These are phyloP conservation scores for Calonectria pauciramosa DNA, from an alignment of 2,329 filamentous ascomycete genomes.

Conservation along the genomic window DNA sequence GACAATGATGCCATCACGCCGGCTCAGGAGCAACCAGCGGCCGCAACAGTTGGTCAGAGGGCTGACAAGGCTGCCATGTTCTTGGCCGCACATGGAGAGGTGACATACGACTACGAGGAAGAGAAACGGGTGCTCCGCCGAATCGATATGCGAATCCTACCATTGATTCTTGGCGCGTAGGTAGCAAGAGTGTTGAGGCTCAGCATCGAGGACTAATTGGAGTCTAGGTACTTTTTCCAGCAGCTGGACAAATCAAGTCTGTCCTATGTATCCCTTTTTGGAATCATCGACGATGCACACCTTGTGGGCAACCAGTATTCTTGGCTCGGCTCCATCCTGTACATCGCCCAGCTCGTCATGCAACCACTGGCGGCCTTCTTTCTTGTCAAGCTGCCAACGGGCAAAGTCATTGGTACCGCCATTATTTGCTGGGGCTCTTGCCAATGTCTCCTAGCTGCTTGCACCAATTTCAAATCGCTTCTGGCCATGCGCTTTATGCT, in stretches of 20 bases:
- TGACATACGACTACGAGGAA: background rate
- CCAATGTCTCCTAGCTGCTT: slow-evolving; percentile 65
- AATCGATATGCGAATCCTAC: background rate
- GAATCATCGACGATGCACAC: slow-evolving; percentile 66
- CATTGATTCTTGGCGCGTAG: background rate
- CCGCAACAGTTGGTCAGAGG: background rate
- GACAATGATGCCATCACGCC: background rate
- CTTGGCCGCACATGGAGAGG: background rate
- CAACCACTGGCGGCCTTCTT: slow-evolving; percentile 69
- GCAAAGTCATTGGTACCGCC: slow-evolving; percentile 65
- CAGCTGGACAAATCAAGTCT: slow-evolving; percentile 55
- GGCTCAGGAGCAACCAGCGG: background rate
- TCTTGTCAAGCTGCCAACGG: slow-evolving; percentile 66
- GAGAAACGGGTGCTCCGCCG: background rate
- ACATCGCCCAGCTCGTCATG: slow-evolving; percentile 52
- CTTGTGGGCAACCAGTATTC: slow-evolving; percentile 68
- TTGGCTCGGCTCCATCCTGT: slow-evolving; percentile 69
- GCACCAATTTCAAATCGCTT: slow-evolving; percentile 61
- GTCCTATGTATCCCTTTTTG: slow-evolving; percentile 75
- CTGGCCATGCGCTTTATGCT: slow-evolving; percentile 61
- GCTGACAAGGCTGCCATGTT: background rate
- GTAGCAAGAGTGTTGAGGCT: background rate
- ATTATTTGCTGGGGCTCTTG: slow-evolving; percentile 68
- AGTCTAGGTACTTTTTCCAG: slow-evolving; percentile 25
- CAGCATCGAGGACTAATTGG: background rate